These are phyloP conservation scores for Neltuma alba DNA, from an alignment of 306 rosid species.

Conservation along the genomic window DNA sequence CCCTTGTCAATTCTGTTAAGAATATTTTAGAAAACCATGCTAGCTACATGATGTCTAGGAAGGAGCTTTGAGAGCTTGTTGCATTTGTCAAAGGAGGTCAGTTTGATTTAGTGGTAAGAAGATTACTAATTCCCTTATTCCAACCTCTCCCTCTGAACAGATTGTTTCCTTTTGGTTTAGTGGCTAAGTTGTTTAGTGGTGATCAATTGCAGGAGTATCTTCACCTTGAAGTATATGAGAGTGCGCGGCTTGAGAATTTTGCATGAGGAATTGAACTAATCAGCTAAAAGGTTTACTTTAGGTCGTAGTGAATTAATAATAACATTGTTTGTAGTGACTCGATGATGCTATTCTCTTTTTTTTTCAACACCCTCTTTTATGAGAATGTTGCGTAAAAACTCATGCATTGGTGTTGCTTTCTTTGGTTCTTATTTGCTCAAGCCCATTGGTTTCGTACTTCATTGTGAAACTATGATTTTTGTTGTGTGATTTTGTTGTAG, in stretches of 20 bases:
- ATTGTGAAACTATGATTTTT: background rate
- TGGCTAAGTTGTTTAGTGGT: slow-evolving; percentile 30
- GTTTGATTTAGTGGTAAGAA: slow-evolving; percentile 91
- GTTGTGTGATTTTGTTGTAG: slow-evolving; percentile 5
- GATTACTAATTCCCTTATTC: slow-evolving; percentile 27
- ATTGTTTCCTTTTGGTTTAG: too few species aligned
- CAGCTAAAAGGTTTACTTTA: slow-evolving; percentile 70
- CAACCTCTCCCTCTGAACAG: background rate
- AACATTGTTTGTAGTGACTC: background rate
- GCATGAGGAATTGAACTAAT: slow-evolving; percentile 88
- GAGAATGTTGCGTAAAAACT: slow-evolving; percentile 12
- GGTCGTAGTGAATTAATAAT: slow-evolving; percentile 4
- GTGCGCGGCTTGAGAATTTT: slow-evolving; percentile 89
- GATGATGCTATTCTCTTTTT: slow-evolving; percentile 8
- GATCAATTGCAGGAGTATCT: slow-evolving; percentile 75
- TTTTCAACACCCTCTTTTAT: background rate
- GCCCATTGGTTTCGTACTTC: background rate
- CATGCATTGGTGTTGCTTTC: slow-evolving; percentile 6
- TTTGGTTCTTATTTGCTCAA: slow-evolving; percentile 18
- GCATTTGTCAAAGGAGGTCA: slow-evolving; percentile 96
- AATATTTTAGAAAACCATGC: too few species aligned
- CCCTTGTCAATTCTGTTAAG: slow-evolving; percentile 80
- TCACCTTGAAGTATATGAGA: slow-evolving; percentile 82
- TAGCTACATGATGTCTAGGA: slow-evolving; percentile 87
- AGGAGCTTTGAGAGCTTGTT: slow-evolving; percentile 94